Evolutionary conservation across 192 early-diverging fungal genomes (phyloP), one percentile per base, ranked within the genome.

Genomic region (Phycomyces blakesleeanus): DNA sequence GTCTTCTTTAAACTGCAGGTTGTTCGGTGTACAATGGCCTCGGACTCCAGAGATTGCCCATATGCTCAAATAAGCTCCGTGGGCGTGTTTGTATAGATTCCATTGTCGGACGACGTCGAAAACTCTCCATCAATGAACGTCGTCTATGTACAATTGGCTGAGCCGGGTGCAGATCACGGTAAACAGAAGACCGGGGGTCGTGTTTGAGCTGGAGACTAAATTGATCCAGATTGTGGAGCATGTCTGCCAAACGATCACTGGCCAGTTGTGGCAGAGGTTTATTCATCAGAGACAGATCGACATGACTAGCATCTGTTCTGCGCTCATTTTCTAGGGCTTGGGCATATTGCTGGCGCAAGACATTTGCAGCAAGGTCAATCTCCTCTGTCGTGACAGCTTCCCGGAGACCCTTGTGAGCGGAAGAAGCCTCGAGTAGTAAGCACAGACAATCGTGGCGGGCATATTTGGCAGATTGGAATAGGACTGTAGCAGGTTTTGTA

Each of bases 391-490:
- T 62, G 0, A 69, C 26, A 2, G 44, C 10, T 15, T 50, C 34
- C 12, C 15, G 2, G 6, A 69, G 60, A 14, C 34, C 42, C 10
- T 41, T 22, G 29, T 61, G 41, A 9, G 67, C 29, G 1, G 52
- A 39, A 16, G 67, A 26, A 11, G 59, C 56, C 9, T 51, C 26
- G 7, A 67, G 21, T 9, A 73, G 26, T 40, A 52, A 67, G 15
- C 39, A 39, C 9, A 73, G 37, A 50, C 71, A 73, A 6, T 16
- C 53, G 1, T 63, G 15, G 11, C 73, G 41, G 9, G 26, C 49
- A 42, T 75, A 75, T 40, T 75, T 75, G 27, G 67, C 73, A 12
- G 68, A 67, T 26, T 75, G 73, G 16, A 67, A 22, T 9, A 75
- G 15, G 1, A 66, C n/a, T 6, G 66, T 54, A 1, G 67, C 73